These are phyloP conservation scores for Peterozyma xylosa DNA, from an alignment of 805 yeast species.

Conservation along the genomic window DNA sequence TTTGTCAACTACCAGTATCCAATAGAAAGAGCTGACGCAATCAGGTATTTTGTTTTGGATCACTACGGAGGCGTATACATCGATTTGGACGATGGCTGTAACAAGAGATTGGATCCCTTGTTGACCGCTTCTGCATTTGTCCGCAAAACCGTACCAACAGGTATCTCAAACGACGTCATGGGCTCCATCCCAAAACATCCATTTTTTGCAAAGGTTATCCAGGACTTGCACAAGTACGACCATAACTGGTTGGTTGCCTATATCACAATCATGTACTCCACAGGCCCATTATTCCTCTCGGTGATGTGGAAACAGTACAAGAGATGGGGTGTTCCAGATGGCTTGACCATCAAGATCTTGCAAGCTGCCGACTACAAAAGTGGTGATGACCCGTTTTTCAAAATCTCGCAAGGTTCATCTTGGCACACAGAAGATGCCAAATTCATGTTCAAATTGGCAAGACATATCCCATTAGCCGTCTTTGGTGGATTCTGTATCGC, in stretches of 20 bases:
- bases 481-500: slow-evolving; percentile 62
- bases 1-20: slow-evolving; percentile 76
- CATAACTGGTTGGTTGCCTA: slow-evolving; percentile 81
- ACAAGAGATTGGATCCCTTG: slow-evolving; percentile 70
- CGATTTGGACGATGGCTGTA: slow-evolving; percentile 87
- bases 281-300: slow-evolving; percentile 85
- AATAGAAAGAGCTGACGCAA: slow-evolving; percentile 86
- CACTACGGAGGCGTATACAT: slow-evolving; percentile 89
- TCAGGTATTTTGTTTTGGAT: slow-evolving; percentile 74
- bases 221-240: slow-evolving; percentile 54
- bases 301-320: slow-evolving; percentile 85
- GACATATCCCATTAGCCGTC: slow-evolving; percentile 68
- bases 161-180: slow-evolving; percentile 90
- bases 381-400: slow-evolving; percentile 56
- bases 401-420: slow-evolving; percentile 75
- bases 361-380: slow-evolving; percentile 68
- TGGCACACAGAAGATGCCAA: slow-evolving; percentile 91
- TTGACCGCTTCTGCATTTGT: slow-evolving; percentile 80
- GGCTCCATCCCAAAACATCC: slow-evolving; percentile 85
- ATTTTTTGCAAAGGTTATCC: slow-evolving; percentile 65
- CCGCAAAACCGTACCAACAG: slow-evolving; percentile 83
- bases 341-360: slow-evolving; percentile 60
- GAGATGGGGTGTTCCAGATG: slow-evolving; percentile 66
- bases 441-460: slow-evolving; percentile 63
- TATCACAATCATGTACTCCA: slow-evolving; percentile 85